Evolutionary conservation across 257 asterid species (phyloP).

Genomic region (Lantana camara): DNA sequence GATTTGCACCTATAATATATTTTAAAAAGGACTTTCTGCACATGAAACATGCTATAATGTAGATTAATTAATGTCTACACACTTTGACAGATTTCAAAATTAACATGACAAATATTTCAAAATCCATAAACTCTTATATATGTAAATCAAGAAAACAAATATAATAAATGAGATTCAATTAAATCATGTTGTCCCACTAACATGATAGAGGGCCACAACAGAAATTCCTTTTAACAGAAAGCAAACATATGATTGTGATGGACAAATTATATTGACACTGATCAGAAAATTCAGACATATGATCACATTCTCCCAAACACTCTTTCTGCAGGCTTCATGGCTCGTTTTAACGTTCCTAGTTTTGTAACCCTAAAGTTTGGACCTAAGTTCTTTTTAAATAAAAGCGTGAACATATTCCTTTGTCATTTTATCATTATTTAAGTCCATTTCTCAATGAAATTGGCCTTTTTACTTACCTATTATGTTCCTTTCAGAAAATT

Average conservation of each 20-base stretch:
- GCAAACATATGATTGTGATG: conserved; percentile 19
- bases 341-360: neutral
- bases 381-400: neutral
- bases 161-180: no score
- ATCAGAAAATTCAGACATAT: neutral
- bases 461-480: neutral
- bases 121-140: no score
- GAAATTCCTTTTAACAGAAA: conserved; percentile 15
- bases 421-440: no score
- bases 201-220: conserved; percentile 25
- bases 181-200: neutral
- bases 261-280: conserved; percentile 12
- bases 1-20: no score
- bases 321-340: neutral
- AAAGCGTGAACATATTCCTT: neutral
- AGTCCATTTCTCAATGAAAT: neutral
- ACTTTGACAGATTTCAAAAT: no score
- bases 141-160: no score
- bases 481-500: no score
- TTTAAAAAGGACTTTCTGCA: no score
- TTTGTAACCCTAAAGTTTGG: neutral
- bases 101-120: no score
- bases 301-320: neutral
- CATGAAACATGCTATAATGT: no score
- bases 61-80: no score